These are phyloP conservation scores for Fusarium scirpi DNA, from an alignment of 2,329 filamentous ascomycete species.

Conservation along the genomic window DNA sequence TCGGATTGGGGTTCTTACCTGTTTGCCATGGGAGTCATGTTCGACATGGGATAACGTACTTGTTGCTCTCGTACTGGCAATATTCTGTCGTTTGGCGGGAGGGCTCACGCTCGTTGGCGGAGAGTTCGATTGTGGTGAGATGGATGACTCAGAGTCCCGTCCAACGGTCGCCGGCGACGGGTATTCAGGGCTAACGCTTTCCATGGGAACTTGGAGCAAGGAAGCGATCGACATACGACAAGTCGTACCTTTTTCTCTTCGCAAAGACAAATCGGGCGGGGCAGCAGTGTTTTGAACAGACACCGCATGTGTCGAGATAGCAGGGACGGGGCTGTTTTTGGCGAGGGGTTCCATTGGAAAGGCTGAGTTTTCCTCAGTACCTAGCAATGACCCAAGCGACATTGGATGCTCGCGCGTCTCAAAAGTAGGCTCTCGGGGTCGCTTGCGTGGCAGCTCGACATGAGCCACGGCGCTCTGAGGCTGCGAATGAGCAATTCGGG, in stretches of 20 bases:
- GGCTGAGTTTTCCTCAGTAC: accelerated
- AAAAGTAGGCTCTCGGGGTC: background rate
- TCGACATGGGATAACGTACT: accelerated
- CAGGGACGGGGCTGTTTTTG: background rate
- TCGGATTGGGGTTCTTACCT: background rate
- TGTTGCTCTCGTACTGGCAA: accelerated
- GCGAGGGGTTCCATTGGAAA: background rate
- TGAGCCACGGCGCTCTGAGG: background rate
- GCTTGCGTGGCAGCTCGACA: background rate
- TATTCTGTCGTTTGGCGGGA: background rate
- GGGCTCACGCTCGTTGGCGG: background rate
- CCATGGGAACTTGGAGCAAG: accelerated
- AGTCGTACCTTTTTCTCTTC: too few relatives aligned
- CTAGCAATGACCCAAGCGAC: accelerated
- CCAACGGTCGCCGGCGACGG: background rate
- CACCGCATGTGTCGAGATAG: too few relatives aligned
- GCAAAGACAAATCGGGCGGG: too few relatives aligned
- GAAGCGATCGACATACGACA: background rate
- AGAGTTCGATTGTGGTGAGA: too few relatives aligned
- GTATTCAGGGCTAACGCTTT: accelerated
- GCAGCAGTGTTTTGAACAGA: too few relatives aligned
- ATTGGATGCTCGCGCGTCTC: background rate
- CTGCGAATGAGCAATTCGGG: background rate
- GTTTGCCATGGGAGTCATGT: background rate
- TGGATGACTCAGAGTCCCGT: background rate